A percentile compares a stretch with the other conserved stretches of the same genome.
Conservation (phyloP, 1,284 basidiomycete genomes). For the Naganishia sp. region DNA sequence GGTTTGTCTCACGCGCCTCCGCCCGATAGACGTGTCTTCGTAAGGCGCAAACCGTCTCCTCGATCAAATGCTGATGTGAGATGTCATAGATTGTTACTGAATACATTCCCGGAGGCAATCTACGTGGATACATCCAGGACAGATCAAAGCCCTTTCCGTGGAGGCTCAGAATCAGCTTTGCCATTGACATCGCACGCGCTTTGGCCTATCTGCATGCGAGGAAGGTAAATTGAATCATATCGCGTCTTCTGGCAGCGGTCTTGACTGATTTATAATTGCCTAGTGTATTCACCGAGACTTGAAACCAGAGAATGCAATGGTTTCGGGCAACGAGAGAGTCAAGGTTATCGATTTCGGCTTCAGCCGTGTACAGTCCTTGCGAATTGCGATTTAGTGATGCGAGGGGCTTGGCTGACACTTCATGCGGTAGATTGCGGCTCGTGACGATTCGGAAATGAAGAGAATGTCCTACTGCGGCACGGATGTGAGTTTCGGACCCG, state of each 20-base stretch:
- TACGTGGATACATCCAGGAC: slow-evolving; percentile 82
- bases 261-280: background rate
- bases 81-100: slow-evolving; percentile 70
- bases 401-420: background rate
- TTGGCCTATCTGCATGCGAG: slow-evolving; percentile 96
- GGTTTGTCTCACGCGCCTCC: slow-evolving; percentile 85
- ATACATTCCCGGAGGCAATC: slow-evolving; percentile 71
- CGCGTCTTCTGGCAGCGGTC: slow-evolving; percentile 6
- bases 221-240: slow-evolving; percentile 55
- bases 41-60: slow-evolving; percentile 37
- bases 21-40: slow-evolving; percentile 76
- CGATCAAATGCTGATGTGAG: slow-evolving; percentile 7
- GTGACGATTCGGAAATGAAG: slow-evolving; percentile 85
- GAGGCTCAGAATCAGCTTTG: slow-evolving; percentile 87
- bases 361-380: slow-evolving; percentile 38
- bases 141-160: slow-evolving; percentile 77
- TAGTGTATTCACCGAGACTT: slow-evolving; percentile 70
- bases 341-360: slow-evolving; percentile 98
- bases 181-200: slow-evolving; percentile 88
- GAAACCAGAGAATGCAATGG: slow-evolving; percentile 95
- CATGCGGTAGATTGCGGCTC: slow-evolving; percentile 73
- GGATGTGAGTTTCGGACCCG: slow-evolving; percentile 64
- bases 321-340: slow-evolving; percentile 87
- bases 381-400: background rate
- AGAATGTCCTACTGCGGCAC: slow-evolving; percentile 95